Conservation (phyloP, 768 basidiomycete species). For the Fomitopsis serialis region DNA sequence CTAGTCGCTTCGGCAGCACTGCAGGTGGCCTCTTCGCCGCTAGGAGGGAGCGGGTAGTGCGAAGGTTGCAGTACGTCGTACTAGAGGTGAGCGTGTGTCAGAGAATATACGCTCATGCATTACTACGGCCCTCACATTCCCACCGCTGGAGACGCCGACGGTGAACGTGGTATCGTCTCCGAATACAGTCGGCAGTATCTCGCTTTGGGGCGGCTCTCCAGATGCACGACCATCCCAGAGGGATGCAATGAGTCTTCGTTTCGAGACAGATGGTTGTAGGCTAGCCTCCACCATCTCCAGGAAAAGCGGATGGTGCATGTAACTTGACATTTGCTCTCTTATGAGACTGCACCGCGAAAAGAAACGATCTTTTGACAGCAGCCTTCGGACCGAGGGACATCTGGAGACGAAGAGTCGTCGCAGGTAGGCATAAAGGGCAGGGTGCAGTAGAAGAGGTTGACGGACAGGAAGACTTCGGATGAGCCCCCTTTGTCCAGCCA, state of each 20-base stretch:
- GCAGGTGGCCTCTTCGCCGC: too few relatives aligned
- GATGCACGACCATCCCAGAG: not conserved
- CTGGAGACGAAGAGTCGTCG: slow-evolving; percentile 26
- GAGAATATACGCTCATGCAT: not conserved
- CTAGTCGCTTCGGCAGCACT: not conserved
- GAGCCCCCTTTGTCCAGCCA: slow-evolving; percentile 44
- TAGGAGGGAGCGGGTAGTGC: not conserved
- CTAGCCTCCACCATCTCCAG: not conserved
- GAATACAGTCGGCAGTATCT: not conserved
- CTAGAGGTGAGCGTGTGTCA: not conserved
- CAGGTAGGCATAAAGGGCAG: slow-evolving; percentile 44
- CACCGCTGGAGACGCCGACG: not conserved
- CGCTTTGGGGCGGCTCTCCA: not conserved
- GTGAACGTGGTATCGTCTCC: not conserved
- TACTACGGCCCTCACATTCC: not conserved
- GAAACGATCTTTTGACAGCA: slow-evolving; percentile 45
- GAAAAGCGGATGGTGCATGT: not conserved
- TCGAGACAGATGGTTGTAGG: not conserved
- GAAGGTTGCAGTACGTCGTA: not conserved
- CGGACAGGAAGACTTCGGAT: slow-evolving; percentile 35
- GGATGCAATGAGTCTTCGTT: not conserved
- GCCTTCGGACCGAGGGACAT: slow-evolving; percentile 33
- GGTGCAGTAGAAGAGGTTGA: slow-evolving; percentile 37
- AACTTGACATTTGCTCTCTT: not conserved
- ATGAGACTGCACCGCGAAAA: slow-evolving; percentile 11